A percentile compares a stretch with the other conserved stretches of the same genome.
These are phyloP conservation scores for Wickerhamiella hasegawae DNA, from an alignment of 805 yeast genomes.

Conservation along the genomic window DNA sequence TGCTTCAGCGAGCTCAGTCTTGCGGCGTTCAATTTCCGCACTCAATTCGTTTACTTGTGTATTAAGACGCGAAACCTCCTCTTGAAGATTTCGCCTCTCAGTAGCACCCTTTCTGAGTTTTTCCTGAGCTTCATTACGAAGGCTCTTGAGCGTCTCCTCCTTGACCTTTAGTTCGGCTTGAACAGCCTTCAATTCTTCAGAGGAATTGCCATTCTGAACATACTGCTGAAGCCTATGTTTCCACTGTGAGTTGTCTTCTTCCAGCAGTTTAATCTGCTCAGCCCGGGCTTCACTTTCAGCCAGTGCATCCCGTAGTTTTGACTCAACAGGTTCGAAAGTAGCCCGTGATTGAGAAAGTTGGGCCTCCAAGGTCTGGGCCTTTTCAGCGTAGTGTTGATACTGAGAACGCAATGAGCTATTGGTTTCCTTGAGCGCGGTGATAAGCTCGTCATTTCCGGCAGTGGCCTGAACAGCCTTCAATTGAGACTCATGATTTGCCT, in stretches of 20 bases:
- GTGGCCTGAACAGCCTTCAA: too few species aligned
- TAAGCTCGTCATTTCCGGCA: too few species aligned
- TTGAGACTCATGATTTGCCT: background rate
- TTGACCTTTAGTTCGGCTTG: constrained; percentile 5
- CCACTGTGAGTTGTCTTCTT: constrained; percentile 46
- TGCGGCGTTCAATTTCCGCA: background rate
- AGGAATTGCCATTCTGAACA: background rate
- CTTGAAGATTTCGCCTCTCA: constrained; percentile 8
- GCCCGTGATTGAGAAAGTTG: constrained; percentile 21
- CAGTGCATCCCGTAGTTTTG: background rate
- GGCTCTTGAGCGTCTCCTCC: constrained; percentile 7
- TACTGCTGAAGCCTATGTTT: constrained; percentile 27
- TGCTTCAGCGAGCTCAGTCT: background rate
- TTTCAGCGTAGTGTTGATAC: constrained; percentile 5
- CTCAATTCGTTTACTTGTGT: background rate
- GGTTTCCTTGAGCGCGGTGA: background rate
- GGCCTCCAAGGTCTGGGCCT: constrained; percentile 26
- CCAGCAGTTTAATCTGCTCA: constrained; percentile 27
- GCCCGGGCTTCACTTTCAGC: background rate
- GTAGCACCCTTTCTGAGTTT: constrained; percentile 11
- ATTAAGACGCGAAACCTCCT: constrained; percentile 11
- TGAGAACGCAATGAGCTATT: background rate
- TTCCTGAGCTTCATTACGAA: constrained; percentile 15
- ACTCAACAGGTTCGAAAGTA: constrained; percentile 29
- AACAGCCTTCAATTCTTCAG: background rate